A percentile compares a stretch with the other conserved stretches of the same genome.
Conservation (phyloP, 2,329 filamentous ascomycete species). For the Zarea fungicola region DNA sequence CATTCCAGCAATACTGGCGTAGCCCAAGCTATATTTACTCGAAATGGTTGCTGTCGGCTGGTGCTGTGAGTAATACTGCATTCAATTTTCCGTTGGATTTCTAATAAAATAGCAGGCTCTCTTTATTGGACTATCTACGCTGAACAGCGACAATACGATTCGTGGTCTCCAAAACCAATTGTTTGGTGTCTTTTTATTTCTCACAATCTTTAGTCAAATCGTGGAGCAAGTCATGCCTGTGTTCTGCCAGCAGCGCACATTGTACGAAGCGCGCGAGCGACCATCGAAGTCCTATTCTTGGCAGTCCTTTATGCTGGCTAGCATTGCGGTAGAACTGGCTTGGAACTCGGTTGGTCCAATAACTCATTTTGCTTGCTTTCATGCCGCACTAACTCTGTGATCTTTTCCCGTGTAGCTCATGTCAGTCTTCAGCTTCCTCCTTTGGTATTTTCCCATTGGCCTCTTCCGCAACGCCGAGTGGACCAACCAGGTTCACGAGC, state of each 20-base stretch:
- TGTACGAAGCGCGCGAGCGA: slow-evolving; percentile 81
- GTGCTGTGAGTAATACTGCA: too few species aligned
- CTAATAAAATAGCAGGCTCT: too few species aligned
- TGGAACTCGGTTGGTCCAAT: too few species aligned
- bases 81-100: too few species aligned
- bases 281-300: slow-evolving; percentile 80
- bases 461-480: slow-evolving; percentile 64
- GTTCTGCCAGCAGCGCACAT: slow-evolving; percentile 72
- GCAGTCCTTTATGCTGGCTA: slow-evolving; percentile 77
- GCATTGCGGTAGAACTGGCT: slow-evolving; percentile 77
- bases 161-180: slow-evolving; percentile 82
- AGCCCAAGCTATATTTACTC: slow-evolving; percentile 85
- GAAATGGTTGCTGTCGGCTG: slow-evolving; percentile 63
- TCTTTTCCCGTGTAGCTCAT: too few species aligned
- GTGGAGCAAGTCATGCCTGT: slow-evolving; percentile 80
- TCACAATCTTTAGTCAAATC: slow-evolving; percentile 74
- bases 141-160: slow-evolving; percentile 61
- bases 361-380: too few species aligned
- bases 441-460: slow-evolving; percentile 82
- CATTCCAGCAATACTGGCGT: slow-evolving; percentile 90
- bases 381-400: too few species aligned
- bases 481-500: slow-evolving; percentile 57
- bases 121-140: slow-evolving; percentile 81
- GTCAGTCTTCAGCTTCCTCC: slow-evolving; percentile 68
- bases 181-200: slow-evolving; percentile 78